Conservation (phyloP, 305 asterid species). For the Fraxinus ornus region DNA sequence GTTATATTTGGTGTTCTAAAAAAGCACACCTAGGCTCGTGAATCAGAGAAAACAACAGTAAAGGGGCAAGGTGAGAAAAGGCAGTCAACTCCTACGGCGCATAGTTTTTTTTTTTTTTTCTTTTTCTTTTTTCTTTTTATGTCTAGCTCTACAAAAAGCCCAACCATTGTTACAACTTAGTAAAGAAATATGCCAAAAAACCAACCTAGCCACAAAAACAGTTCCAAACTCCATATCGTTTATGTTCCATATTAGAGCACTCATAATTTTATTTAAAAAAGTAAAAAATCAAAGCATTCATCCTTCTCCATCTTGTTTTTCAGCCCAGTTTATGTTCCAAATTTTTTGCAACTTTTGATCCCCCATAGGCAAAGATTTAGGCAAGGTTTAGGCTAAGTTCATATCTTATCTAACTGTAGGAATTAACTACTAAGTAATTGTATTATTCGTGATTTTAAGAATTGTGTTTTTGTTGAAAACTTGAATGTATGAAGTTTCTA, state of each 20-base stretch:
- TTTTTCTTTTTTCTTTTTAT: too few relatives aligned
- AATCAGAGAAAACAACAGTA: not conserved
- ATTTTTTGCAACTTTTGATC: not conserved
- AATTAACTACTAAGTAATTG: not conserved
- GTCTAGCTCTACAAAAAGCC: too few relatives aligned
- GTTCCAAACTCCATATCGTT: not conserved
- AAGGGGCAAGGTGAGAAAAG: too few relatives aligned
- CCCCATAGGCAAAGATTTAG: not conserved
- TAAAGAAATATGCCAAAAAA: not conserved
- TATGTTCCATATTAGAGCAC: not conserved
- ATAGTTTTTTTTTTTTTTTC: too few relatives aligned
- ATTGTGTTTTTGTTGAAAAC: not conserved
- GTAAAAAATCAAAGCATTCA: not conserved
- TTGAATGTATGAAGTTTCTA: not conserved
- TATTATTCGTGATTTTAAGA: not conserved
- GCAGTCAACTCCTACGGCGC: too few relatives aligned
- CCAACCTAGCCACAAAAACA: not conserved
- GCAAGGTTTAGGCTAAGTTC: not conserved
- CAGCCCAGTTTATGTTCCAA: not conserved
- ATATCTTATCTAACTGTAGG: not conserved
- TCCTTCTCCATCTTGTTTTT: not conserved
- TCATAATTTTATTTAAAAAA: too few relatives aligned
- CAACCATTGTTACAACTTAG: not conserved
- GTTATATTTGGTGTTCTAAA: not conserved
- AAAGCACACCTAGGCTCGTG: not conserved